Conservation (phyloP, 257 asterid genomes). For the Nicotiana undulata region DNA sequence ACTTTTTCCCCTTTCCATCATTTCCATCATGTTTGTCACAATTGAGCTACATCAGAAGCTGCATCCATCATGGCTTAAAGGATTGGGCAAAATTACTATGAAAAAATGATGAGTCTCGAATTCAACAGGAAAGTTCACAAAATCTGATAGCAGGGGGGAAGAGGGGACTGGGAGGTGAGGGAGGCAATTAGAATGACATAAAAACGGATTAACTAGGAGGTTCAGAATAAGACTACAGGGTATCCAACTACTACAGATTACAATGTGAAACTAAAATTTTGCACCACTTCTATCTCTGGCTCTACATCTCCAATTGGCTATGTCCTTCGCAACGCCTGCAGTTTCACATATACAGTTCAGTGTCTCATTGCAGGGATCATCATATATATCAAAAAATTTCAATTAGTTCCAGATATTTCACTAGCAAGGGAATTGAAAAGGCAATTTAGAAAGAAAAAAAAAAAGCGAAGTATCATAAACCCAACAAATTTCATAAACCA, state of each 20-base stretch:
- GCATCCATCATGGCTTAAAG: neutral
- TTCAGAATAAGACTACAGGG: neutral
- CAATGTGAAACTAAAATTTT: neutral
- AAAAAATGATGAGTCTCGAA: neutral
- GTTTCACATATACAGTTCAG: neutral
- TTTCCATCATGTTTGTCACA: neutral
- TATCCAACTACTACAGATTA: neutral
- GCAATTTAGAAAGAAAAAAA: neutral
- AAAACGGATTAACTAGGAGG: neutral
- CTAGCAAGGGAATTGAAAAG: neutral
- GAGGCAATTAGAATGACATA: neutral
- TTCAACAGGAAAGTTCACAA: neutral
- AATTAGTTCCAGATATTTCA: neutral
- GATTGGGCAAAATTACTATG: no score
- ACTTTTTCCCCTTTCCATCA: neutral
- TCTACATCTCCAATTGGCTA: neutral
- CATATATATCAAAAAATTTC: neutral
- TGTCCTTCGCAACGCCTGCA: neutral
- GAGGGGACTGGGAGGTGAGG: neutral
- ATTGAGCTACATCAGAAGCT: neutral
- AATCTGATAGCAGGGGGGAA: neutral
- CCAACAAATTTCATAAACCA: neutral
- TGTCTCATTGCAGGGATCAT: neutral
- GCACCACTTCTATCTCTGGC: neutral
- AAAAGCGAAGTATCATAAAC: neutral